Base-by-base conservation (phyloP, 768 basidiomycete genomes). In the Pulveroboletus sp. region DNA sequence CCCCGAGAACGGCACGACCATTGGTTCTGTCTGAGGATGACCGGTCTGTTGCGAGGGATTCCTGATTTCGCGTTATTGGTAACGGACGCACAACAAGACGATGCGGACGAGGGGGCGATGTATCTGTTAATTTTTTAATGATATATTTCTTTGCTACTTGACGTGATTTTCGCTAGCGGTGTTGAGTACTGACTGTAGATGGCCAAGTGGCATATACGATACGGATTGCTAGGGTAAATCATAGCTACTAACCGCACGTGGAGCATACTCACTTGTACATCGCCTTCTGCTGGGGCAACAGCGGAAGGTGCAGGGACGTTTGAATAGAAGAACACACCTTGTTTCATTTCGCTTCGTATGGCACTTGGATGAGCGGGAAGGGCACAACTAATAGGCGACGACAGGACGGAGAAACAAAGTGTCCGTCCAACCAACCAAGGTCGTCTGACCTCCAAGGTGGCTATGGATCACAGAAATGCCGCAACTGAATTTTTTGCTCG, bases 1-100 rank as follows among this genome's bases (percentile, higher is more conserved):
- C n/a, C n/a, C n/a, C n/a, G n/a, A n/a, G 32, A n/a, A 63, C 63
- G n/a, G 60, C 61, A 24, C 46, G 64, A 32, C 46, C 57, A 4
- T 39, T 36, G n/a, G 31, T 27, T 10, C 10, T 51, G 11, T 43
- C 50, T 27, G 27, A 36, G n/a, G 24, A 31, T 35, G 31, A 45
- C 4, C 35, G 27, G 9, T 8, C 31, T 45, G 24, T 45, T 35
- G n/a, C n/a, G 10, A 17, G 10, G 33, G 10, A 8, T 45, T 2
- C 4, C 10, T 45, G 44, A 45, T 45, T 35, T n/a, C n/a, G n/a
- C n/a, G 24, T 4, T 21, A 4, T 45, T 32, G 17, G 35, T n/a
- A n/a, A n/a, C n/a, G n/a, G n/a, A n/a, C n/a, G n/a, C n/a, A n/a
- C n/a, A n/a, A n/a, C n/a, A n/a, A n/a, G n/a, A n/a, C n/a, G 17